Percentiles rank a stretch among this genome's conserved stretches.
Evolutionary conservation across 2,329 filamentous ascomycete genomes (phyloP).

Genomic region (Apiospora aurea): DNA sequence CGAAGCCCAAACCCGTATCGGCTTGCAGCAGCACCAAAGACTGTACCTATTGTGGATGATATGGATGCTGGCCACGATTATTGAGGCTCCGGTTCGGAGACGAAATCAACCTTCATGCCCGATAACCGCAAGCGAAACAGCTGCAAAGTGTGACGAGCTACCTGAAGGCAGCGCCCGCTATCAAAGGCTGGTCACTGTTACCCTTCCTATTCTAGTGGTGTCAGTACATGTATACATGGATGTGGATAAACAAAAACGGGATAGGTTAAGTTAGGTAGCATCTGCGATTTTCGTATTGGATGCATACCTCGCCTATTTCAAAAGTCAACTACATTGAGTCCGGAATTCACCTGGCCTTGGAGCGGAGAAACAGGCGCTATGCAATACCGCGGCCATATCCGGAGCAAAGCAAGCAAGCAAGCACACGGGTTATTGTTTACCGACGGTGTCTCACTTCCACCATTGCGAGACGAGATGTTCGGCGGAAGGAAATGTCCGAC

Average conservation of each 20-base stretch:
- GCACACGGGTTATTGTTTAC: neutral
- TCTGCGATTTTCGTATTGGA: neutral
- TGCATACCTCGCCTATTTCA: conserved; percentile 12
- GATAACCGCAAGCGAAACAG: neutral
- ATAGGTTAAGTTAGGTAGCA: neutral
- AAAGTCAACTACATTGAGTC: neutral
- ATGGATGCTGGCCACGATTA: neutral
- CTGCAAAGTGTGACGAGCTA: neutral
- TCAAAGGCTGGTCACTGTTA: neutral
- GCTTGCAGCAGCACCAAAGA: neutral
- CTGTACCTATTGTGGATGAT: neutral
- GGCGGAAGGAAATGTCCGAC: conserved; percentile 9
- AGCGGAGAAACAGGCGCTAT: neutral
- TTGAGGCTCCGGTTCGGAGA: conserved; percentile 1
- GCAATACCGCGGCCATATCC: neutral
- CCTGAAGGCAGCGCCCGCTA: no score
- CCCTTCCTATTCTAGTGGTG: neutral
- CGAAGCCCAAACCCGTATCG: neutral
- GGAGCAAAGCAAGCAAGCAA: neutral
- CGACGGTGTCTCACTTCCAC: neutral
- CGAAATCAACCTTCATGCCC: neutral
- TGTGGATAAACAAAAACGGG: neutral
- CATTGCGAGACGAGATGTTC: neutral
- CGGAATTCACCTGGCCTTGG: neutral
- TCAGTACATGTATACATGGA: neutral